These are phyloP conservation scores for Pichia sorboxylosa DNA, from an alignment of 1,139 yeast genomes.

Conservation along the genomic window DNA sequence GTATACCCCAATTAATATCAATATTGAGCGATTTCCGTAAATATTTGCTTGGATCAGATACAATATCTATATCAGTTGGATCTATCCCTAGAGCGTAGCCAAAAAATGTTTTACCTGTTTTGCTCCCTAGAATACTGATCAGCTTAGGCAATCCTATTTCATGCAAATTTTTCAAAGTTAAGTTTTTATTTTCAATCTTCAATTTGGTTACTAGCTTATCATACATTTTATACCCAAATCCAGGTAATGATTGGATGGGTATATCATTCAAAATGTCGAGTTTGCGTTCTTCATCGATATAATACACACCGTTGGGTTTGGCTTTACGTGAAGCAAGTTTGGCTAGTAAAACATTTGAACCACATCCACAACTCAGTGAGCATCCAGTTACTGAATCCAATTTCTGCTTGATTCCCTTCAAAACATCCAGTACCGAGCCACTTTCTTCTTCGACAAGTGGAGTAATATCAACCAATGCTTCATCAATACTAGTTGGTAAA, in stretches of 20 bases:
- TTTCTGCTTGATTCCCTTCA: conserved; percentile 31
- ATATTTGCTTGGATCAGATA: conserved; percentile 34
- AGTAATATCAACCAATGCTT: conserved; percentile 66
- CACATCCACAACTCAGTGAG: conserved; percentile 68
- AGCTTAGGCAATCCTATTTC: conserved; percentile 29
- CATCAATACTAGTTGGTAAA: conserved; percentile 85
- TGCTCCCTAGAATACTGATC: conserved; percentile 45
- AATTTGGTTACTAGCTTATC: conserved; percentile 27
- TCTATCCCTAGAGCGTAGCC: conserved; percentile 62
- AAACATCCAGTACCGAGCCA: conserved; percentile 22
- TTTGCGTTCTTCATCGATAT: conserved; percentile 21
- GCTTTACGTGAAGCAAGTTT: conserved; percentile 65
- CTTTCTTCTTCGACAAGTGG: conserved; percentile 24
- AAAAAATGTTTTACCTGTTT: conserved; percentile 54
- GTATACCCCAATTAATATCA: conserved; percentile 84
- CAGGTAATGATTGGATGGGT: conserved; percentile 60
- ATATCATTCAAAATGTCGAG: conserved; percentile 31
- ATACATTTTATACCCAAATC: conserved; percentile 56
- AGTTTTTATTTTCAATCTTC: conserved; percentile 12
- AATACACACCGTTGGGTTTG: conserved; percentile 62
- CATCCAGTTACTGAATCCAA: conserved; percentile 44
- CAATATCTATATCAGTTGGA: conserved; percentile 39
- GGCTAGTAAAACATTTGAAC: conserved; percentile 63
- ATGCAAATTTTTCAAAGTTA: conserved; percentile 29
- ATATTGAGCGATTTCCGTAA: conserved; percentile 71